These are phyloP conservation scores for Serpula lacrymans DNA, from an alignment of 768 basidiomycete genomes.

Conservation along the genomic window DNA sequence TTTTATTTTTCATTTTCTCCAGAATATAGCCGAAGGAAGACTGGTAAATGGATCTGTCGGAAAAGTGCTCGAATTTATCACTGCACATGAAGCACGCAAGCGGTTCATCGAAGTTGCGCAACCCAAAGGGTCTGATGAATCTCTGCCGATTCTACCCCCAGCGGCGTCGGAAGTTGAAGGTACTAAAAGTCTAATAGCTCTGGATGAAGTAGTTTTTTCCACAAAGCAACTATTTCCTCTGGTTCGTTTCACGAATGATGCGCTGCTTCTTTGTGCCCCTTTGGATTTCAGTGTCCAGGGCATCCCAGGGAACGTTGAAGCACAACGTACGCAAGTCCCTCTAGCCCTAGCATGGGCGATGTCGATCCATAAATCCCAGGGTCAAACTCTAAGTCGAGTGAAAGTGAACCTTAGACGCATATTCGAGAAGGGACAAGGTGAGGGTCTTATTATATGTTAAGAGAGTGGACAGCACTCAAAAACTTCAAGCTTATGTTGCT, in stretches of 20 bases:
- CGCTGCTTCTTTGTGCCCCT: constrained; percentile 26
- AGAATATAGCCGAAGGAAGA: constrained; percentile 30
- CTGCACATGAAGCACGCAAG: constrained; percentile 24
- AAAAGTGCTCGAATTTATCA: constrained; percentile 45
- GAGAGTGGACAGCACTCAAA: constrained; percentile 1
- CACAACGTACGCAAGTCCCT: constrained; percentile 55
- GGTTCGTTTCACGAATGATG: constrained; percentile 32
- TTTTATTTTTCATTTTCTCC: not conserved
- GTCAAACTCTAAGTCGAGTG: constrained; percentile 91
- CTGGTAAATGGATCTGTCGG: constrained; percentile 92
- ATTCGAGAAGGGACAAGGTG: constrained; percentile 78
- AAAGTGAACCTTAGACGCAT: constrained; percentile 89
- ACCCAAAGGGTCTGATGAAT: constrained; percentile 3
- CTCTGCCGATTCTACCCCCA: constrained; percentile 1
- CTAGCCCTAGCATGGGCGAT: constrained; percentile 94
- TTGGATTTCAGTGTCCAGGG: constrained; percentile 32
- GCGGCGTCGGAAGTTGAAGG: not conserved
- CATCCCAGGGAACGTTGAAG: constrained; percentile 30
- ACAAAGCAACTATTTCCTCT: constrained; percentile 28
- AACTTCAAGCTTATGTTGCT: constrained; percentile 27
- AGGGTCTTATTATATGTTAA: constrained; percentile 1
- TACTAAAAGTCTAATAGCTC: constrained; percentile 13
- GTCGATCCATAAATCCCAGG: constrained; percentile 98
- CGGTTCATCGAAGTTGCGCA: constrained; percentile 25
- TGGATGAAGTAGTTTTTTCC: constrained; percentile 10